A percentile compares a stretch with the other conserved stretches of the same genome.
These are phyloP conservation scores for Sordariomycetes sp. DNA, from an alignment of 2,329 filamentous ascomycete species.

Conservation along the genomic window DNA sequence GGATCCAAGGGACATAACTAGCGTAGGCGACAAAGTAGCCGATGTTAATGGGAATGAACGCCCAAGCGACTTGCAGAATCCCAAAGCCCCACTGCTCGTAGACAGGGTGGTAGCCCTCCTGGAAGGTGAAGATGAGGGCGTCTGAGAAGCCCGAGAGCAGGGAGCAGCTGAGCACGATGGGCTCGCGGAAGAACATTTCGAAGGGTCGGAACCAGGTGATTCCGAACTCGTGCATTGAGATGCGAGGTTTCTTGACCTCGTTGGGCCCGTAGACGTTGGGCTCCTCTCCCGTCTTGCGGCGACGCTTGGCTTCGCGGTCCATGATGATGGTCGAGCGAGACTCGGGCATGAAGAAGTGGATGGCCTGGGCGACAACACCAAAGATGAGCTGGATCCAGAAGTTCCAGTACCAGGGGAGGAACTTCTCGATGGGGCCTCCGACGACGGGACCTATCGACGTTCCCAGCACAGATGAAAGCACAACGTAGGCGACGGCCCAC, in stretches of 20 bases:
- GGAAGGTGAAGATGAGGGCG: slow-evolving; percentile 68
- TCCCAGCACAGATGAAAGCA: slow-evolving; percentile 71
- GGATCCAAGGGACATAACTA: slow-evolving; percentile 47
- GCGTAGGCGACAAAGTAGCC: slow-evolving; percentile 58
- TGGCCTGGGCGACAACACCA: slow-evolving; percentile 55
- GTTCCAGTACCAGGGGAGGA: slow-evolving; percentile 55
- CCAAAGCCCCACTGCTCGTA: slow-evolving; percentile 58
- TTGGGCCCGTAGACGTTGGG: slow-evolving; percentile 62
- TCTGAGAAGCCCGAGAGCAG: slow-evolving; percentile 65
- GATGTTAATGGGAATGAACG: slow-evolving; percentile 57
- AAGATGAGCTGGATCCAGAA: slow-evolving; percentile 84
- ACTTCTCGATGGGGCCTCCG: slow-evolving; percentile 63
- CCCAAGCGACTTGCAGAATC: slow-evolving; percentile 44
- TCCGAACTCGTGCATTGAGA: slow-evolving; percentile 48
- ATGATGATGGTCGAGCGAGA: slow-evolving; percentile 69
- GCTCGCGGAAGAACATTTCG: slow-evolving; percentile 64
- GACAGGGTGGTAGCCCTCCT: slow-evolving; percentile 60
- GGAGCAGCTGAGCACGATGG: slow-evolving; percentile 61
- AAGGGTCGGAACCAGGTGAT: slow-evolving; percentile 55
- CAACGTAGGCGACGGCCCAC: slow-evolving; percentile 66
- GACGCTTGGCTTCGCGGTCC: slow-evolving; percentile 68
- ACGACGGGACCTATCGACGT: slow-evolving; percentile 68
- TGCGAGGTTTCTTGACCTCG: slow-evolving; percentile 49
- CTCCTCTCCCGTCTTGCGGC: slow-evolving; percentile 43
- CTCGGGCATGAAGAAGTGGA: slow-evolving; percentile 67